Base-by-base conservation (phyloP, 2,329 filamentous ascomycete genomes). In the Zasmidium cellare region DNA sequence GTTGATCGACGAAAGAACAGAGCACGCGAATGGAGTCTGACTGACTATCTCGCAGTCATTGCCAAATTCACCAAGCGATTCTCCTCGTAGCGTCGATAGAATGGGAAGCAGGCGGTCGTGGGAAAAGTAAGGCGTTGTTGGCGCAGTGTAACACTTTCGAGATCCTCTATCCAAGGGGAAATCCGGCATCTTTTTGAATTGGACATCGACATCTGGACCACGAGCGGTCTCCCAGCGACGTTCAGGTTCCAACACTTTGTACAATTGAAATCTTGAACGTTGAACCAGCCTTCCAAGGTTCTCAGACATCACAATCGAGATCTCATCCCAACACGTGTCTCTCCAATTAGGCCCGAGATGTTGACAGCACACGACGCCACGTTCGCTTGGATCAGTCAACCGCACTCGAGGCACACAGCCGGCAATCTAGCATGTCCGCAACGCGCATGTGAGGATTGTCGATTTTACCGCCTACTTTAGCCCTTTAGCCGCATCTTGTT, bases 1-100 rank as follows among this genome's bases (percentile, higher is more conserved):
- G 91, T 82, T 25, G 16, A 22, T 51, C n/a, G 7, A 18, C n/a
- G n/a, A n/a, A n/a, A n/a, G n/a, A n/a, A n/a, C n/a, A n/a, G n/a
- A n/a, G n/a, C n/a, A n/a, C n/a, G n/a, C n/a, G n/a, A n/a, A n/a
- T n/a, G n/a, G n/a, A n/a, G n/a, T n/a, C n/a, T n/a, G n/a, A n/a
- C 45, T 46, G 55, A 69, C 57, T 41, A 50, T 45, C 46, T 56
- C 50, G 5, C 65, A 97, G 92, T 97, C 76, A 94, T 97, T 75
- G 92, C 92, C 76, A 97, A 97, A 84, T 80, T 97, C 73, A 96
- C 92, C 69, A 88, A 92, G 79, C 89, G 88, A 77, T 96, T 96
- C 84, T 84, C 84, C 50, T 79, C 82, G 71, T 85, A 71, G 35
- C 35, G n/a, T 41, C 35, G 35, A 41, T 41, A 41, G 54, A n/a